These are phyloP conservation scores for Cetraspora pellucida DNA, from an alignment of 192 early-diverging fungal genomes.

Conservation along the genomic window DNA sequence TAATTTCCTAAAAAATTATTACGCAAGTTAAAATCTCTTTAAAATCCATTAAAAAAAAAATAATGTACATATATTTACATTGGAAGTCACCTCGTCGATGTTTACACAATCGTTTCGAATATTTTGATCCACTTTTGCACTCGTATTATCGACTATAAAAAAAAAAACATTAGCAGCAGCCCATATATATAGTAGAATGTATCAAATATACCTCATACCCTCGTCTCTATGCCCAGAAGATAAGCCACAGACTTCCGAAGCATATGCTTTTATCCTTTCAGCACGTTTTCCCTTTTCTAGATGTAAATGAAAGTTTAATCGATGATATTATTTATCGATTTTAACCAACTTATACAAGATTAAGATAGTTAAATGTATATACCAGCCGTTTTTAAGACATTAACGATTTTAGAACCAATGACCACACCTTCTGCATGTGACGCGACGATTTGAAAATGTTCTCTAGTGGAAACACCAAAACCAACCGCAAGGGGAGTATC, in stretches of 20 bases:
- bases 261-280: slow-evolving; percentile 51
- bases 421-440: slow-evolving; percentile 92
- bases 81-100: background rate
- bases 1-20: slow-evolving; percentile 20
- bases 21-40: slow-evolving; percentile 13
- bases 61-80: background rate
- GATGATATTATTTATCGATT: background rate
- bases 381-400: slow-evolving; percentile 67
- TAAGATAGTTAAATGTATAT: slow-evolving; percentile 12
- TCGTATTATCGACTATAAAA: too few relatives aligned
- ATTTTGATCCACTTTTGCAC: too few relatives aligned
- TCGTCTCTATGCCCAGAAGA: background rate
- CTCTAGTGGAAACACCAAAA: slow-evolving; percentile 89
- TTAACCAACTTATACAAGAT: background rate
- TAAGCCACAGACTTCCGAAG: slow-evolving; percentile 49
- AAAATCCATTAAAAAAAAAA: too few relatives aligned
- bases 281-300: slow-evolving; percentile 36
- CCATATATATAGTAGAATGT: too few relatives aligned
- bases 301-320: background rate
- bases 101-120: too few relatives aligned
- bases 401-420: slow-evolving; percentile 91
- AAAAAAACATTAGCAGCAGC: too few relatives aligned
- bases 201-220: background rate
- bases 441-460: slow-evolving; percentile 88
- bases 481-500: slow-evolving; percentile 90